Percentiles rank a stretch among this genome's conserved stretches.
Conservation (phyloP, 1,139 yeast species). For the Kodamaea anthophila region DNA sequence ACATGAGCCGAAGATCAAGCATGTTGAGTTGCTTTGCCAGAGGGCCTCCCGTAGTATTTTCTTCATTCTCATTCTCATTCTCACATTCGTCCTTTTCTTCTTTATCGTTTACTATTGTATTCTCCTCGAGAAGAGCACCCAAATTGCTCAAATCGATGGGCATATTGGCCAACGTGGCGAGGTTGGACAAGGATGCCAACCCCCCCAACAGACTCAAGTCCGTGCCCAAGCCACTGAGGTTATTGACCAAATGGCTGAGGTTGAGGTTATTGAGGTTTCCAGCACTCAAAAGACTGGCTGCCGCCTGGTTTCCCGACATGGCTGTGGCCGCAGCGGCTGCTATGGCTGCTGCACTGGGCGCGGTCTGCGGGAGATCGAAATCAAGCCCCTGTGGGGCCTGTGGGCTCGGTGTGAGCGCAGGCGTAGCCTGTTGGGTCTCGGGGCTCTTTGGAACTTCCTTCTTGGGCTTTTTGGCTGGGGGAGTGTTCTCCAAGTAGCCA, state of each 20-base stretch:
- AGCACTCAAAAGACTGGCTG: slow-evolving; percentile 25
- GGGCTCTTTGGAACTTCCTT: slow-evolving; percentile 1
- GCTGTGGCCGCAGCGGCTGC: slow-evolving; percentile 6
- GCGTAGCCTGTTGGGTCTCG: slow-evolving; percentile 12
- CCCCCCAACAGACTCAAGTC: slow-evolving; percentile 33
- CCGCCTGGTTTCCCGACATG: slow-evolving; percentile 2
- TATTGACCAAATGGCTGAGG: slow-evolving; percentile 40
- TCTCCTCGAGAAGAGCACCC: slow-evolving; percentile 12
- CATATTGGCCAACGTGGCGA: slow-evolving; percentile 41
- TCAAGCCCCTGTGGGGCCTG: neutral
- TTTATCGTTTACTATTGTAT: neutral
- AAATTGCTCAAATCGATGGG: slow-evolving; percentile 38
- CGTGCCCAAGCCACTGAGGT: slow-evolving; percentile 30
- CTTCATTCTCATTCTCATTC: slow-evolving; percentile 7
- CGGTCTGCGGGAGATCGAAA: neutral
- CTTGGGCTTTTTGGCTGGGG: slow-evolving; percentile 1
- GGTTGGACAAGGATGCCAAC: slow-evolving; percentile 34
- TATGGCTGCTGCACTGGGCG: slow-evolving; percentile 3
- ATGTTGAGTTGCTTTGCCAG: no score
- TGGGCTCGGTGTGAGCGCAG: slow-evolving; percentile 13
- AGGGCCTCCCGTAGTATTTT: slow-evolving; percentile 5
- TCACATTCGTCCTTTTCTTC: no score
- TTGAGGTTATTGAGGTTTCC: slow-evolving; percentile 43
- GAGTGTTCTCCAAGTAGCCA: slow-evolving; percentile 31
- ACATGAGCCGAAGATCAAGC: slow-evolving; percentile 74